phyloP scores from a whole-genome alignment of 768 basidiomycete species.

The Boletus subparvulus region DNA sequence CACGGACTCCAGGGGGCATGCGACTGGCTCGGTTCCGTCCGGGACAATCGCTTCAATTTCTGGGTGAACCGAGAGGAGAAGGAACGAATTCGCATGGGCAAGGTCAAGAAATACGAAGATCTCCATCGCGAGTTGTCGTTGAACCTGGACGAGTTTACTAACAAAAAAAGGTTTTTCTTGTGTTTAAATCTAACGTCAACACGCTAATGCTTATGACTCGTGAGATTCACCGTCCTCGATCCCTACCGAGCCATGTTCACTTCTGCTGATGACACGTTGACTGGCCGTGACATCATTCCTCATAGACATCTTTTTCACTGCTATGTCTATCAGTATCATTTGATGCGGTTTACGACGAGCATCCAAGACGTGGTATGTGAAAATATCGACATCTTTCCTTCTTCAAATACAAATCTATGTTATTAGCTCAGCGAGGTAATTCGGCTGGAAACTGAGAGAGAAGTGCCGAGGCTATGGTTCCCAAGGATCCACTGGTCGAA shows the following conservation, averaged over 20 bases:
- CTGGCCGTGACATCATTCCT: constrained; percentile 46
- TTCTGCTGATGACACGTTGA: constrained; percentile 26
- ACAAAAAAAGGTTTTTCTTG: constrained; percentile 46
- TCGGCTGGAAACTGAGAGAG: constrained; percentile 50
- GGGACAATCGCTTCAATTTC: constrained; percentile 38
- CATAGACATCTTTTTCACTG: constrained; percentile 74
- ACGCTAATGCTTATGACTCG: constrained; percentile 21
- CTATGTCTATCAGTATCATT: constrained; percentile 66
- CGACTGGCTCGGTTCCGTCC: constrained; percentile 50
- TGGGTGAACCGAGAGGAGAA: constrained; percentile 34
- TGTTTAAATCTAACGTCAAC: background rate
- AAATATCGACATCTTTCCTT: background rate
- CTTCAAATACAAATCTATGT: background rate
- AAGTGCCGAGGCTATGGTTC: constrained; percentile 52
- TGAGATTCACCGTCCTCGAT: constrained; percentile 49
- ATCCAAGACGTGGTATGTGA: constrained; percentile 36
- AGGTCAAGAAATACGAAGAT: constrained; percentile 38
- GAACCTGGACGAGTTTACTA: constrained; percentile 47
- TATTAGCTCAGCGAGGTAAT: constrained; percentile 57
- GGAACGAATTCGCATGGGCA: constrained; percentile 32
- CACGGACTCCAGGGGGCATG: constrained; percentile 41
- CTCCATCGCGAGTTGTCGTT: constrained; percentile 38
- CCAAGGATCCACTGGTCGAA: constrained; percentile 38
- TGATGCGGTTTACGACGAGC: constrained; percentile 38
- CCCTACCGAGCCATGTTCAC: constrained; percentile 59